Evolutionary conservation across 2,329 filamentous ascomycete species (phyloP).

Genomic region (Madurella fahalii): DNA sequence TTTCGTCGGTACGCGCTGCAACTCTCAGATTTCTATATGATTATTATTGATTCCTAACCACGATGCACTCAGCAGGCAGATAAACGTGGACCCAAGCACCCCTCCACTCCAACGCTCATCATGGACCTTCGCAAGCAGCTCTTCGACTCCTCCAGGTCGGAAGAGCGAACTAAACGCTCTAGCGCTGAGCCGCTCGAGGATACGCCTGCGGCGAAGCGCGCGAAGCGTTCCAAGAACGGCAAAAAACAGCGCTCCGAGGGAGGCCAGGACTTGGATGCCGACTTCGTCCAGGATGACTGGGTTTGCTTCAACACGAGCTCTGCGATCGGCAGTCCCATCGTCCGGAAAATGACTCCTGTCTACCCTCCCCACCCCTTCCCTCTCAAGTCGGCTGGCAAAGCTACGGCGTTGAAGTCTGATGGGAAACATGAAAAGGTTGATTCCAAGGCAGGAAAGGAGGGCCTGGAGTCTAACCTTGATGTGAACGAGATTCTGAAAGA

Average conservation of each 20-base stretch:
- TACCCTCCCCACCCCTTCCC: neutral
- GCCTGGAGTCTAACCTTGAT: neutral
- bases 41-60: no score
- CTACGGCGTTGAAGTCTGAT: neutral
- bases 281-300: neutral
- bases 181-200: neutral
- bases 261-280: neutral
- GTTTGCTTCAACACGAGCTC: neutral
- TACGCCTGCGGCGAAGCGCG: conserved; percentile 12
- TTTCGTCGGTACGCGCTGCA: no score
- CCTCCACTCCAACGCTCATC: neutral
- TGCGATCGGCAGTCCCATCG: neutral
- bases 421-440: neutral
- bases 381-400: neutral
- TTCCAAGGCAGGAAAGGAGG: neutral
- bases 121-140: neutral
- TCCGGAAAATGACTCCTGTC: neutral
- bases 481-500: neutral
- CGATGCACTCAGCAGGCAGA: no score
- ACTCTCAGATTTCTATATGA: no score
- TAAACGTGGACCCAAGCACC: neutral
- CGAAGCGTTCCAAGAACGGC: conserved; percentile 4
- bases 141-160: neutral
- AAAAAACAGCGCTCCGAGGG: conserved; percentile 6
- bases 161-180: conserved; percentile 3